Base-by-base conservation (phyloP, 1,139 yeast genomes). In the Petasospora rhodanensis region DNA sequence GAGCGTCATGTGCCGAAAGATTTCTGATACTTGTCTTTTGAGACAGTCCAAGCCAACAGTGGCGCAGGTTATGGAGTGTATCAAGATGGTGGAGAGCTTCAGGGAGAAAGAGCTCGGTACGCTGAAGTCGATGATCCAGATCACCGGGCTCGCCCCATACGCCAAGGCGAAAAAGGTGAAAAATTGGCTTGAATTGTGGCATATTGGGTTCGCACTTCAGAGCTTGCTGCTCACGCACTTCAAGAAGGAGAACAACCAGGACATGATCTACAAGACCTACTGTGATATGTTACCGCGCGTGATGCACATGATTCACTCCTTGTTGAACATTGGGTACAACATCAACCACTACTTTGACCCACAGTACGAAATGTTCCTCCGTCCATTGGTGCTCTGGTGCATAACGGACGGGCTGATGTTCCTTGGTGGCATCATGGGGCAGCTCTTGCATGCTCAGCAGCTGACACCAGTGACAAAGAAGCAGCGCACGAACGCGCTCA, bases 11-110 rank as follows among this genome's bases (percentile, higher is more conserved):
- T 42, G 55, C 9, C 50, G 66, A 34, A 51, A 47, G 19, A 50
- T 59, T 2, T 31, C 55, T n/a, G 39, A 37, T 3, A 32, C 49
- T 1, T 53, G 59, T 35, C 51, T 54, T 28, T 54, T 50, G 20
- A 40, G 54, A 18, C 52, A 44, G 22, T 38, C 31, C 2, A 32
- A 44, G 3, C 55, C 56, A 22, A 59, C 57, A 24, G 50, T 51
- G 24, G 52, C 62, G 0, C 55, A 53, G 7, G 40, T 64, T 7
- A 28, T 45, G 7, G 41, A 42, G 3, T 28, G 53, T 18, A 45
- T 59, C 6, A 41, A 46, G 14, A 53, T 49, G 23, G 34, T 64
- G 4, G 65, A 61, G 34, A 26, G 22, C 3, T 56, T 60, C 26
- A 23, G 52, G 18, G 34, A 40, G 3, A 30, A 34, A 4, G 48